phyloP scores from a whole-genome alignment of 2,329 filamentous ascomycete species.

The Aspergillus niger region DNA sequence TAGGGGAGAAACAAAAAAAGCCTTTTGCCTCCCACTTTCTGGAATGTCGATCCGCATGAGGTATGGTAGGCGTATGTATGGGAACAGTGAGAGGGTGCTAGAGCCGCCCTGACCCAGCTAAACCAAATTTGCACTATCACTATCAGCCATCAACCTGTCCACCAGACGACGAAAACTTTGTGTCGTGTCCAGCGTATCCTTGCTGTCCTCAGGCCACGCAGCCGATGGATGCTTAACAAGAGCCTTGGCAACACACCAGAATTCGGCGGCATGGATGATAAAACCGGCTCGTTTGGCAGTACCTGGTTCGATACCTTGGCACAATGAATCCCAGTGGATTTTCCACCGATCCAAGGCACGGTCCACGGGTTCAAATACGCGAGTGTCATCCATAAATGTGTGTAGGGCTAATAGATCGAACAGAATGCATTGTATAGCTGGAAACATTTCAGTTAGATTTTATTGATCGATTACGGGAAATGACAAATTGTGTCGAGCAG shows the following conservation, averaged over 20 bases:
- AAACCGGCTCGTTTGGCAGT: not conserved
- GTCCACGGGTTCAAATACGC: not conserved
- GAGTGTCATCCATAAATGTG: not conserved
- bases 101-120: no score
- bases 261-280: conserved; percentile 1
- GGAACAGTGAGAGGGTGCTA: no score
- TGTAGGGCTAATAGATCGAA: not conserved
- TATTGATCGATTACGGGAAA: no score
- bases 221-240: not conserved
- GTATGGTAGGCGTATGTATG: no score
- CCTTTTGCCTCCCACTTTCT: no score
- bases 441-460: no score
- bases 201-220: not conserved
- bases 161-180: not conserved
- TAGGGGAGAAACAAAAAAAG: no score
- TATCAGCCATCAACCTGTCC: not conserved
- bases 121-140: no score
- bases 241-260: conserved; percentile 1
- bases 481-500: no score
- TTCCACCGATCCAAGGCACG: not conserved
- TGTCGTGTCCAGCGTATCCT: not conserved
- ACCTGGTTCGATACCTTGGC: not conserved
- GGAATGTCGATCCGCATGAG: no score
- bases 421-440: not conserved
- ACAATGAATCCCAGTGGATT: not conserved